Conservation (phyloP, 2,329 filamentous ascomycete species). For the Bipolaris gigantea region DNA sequence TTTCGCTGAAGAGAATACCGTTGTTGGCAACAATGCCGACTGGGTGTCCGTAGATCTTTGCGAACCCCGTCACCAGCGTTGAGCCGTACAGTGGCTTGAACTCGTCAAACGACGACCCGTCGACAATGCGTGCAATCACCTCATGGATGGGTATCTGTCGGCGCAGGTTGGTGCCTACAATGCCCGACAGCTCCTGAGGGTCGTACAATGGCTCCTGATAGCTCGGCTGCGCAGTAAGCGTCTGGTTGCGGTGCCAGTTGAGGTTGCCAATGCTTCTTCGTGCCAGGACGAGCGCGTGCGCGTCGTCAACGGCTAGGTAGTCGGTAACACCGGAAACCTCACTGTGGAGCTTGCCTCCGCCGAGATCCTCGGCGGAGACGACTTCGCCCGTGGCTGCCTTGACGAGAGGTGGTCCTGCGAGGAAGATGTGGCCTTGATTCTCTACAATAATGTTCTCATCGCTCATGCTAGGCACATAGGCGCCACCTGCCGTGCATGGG, state of each 20-base stretch:
- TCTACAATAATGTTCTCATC: constrained; percentile 97
- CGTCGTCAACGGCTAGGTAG: constrained; percentile 91
- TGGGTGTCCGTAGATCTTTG: constrained; percentile 82
- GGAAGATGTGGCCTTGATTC: constrained; percentile 95
- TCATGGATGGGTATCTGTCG: constrained; percentile 84
- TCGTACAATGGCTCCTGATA: constrained; percentile 80
- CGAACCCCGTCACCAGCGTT: constrained; percentile 88
- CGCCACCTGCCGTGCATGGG: constrained; percentile 91
- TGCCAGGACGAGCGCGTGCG: constrained; percentile 84
- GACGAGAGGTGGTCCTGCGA: constrained; percentile 90
- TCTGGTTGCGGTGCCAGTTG: constrained; percentile 71
- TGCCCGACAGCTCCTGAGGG: constrained; percentile 77
- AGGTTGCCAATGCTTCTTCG: constrained; percentile 83
- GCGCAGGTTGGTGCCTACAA: constrained; percentile 87
- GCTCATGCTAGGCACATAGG: constrained; percentile 95
- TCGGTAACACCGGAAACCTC: constrained; percentile 92
- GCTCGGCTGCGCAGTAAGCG: constrained; percentile 36
- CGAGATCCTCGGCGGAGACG: constrained; percentile 86
- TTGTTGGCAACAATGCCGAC: constrained; percentile 96
- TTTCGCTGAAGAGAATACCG: constrained; percentile 88
- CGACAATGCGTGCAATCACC: constrained; percentile 89
- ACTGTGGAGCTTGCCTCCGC: constrained; percentile 86
- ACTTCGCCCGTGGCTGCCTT: constrained; percentile 95
- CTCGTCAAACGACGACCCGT: constrained; percentile 85
- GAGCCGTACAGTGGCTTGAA: constrained; percentile 92